Conservation (phyloP, 2,329 filamentous ascomycete species). For the Salinomyces thailandicus region DNA sequence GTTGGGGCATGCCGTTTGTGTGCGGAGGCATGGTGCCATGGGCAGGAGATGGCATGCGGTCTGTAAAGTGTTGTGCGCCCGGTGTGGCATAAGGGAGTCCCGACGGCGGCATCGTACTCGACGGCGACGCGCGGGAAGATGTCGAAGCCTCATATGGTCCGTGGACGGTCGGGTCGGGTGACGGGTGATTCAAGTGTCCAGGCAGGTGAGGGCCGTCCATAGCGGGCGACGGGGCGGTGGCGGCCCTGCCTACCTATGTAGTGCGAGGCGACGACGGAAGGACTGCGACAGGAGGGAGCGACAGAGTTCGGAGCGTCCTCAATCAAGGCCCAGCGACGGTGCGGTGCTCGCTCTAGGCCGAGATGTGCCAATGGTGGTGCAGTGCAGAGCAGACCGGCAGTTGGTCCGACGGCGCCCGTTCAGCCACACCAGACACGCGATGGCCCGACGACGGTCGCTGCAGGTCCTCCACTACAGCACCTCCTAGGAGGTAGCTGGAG, state of each 20-base stretch:
- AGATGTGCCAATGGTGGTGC: neutral
- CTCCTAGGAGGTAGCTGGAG: no score
- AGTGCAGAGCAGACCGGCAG: neutral
- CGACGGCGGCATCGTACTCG: constrained; percentile 1
- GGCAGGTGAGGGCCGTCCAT: constrained; percentile 4
- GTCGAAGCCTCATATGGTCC: constrained; percentile 2
- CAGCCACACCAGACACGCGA: neutral
- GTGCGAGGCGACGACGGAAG: no score
- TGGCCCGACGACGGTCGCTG: no score
- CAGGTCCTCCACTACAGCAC: no score
- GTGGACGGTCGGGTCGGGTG: neutral
- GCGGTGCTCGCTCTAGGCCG: neutral
- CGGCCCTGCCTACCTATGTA: neutral
- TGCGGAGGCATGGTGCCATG: constrained; percentile 6
- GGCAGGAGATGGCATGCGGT: constrained; percentile 4
- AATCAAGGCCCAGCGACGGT: neutral
- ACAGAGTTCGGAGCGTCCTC: neutral
- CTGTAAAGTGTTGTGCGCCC: constrained; percentile 2
- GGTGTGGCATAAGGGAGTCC: constrained; percentile 3
- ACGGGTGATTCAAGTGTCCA: neutral
- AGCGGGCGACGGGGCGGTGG: neutral
- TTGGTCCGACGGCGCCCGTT: neutral
- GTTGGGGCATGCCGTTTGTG: constrained; percentile 13
- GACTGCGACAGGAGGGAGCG: neutral
- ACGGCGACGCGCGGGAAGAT: constrained; percentile 4